Evolutionary conservation across 495 filamentous ascomycete species (phyloP), one percentile per base, ranked within the genome.

Genomic region (Cercophora sp.): DNA sequence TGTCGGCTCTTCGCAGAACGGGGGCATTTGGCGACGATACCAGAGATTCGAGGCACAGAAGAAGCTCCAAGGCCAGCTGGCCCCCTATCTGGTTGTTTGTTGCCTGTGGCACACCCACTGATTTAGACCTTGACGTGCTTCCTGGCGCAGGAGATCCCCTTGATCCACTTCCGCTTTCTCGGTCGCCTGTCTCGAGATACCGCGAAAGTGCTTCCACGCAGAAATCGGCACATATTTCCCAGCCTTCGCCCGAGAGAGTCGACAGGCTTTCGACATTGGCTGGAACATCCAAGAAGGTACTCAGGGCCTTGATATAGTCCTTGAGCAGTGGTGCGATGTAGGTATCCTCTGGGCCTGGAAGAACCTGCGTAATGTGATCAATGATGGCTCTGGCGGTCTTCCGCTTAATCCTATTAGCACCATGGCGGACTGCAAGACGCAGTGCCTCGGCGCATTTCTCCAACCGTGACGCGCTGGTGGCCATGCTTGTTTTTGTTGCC

Each of bases 181-280:
- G 58, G 43, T 72, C 75, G 37, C 59, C 59, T 18, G 58, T 60
- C 22, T 70, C 70, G 4, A 74, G 49, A 47, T 73, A 76, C 24
- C 66, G 67, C 18, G 68, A 70, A 34, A 82, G 69, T 5, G 69
- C 70, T 34, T 82, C 62, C 29, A 83, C 50, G 59, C 86, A 91
- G 58, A 95, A 94, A 36, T 83, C 73, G 2, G 85, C 76, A 23
- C 83, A 70, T 10, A 73, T 74, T 29, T 81, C 69, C 91, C 93
- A 96, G 46, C 83, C 79, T 6, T 83, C 71, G 41, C 68, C 67
- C 13, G 73, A 67, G 1, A 63, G 50, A 23, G 65, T 54, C 24
- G 71, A 64, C 8, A 97, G 72, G 58, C 88, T 85, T 65, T 99
- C 93, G 15, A 85, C 81, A 66, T 89, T 89, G 31, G 87, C 79